Evolutionary conservation across 2,329 filamentous ascomycete genomes (phyloP).

Genomic region (Amylocarpus encephaloides): DNA sequence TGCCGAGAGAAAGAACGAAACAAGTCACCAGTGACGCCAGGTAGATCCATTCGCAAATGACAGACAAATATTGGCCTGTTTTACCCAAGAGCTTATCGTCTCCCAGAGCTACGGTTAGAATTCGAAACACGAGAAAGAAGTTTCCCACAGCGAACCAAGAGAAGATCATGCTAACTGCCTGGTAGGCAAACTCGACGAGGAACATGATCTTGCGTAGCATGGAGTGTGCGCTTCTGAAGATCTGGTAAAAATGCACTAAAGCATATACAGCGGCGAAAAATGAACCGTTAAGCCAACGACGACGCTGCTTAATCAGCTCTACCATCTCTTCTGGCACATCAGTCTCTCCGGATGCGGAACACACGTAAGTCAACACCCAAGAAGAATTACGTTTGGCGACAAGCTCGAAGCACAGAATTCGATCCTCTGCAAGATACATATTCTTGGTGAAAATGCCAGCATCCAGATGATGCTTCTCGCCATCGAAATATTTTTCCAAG

Average conservation of each 20-base stretch:
- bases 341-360: constrained; percentile 63
- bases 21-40: constrained; percentile 83
- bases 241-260: constrained; percentile 60
- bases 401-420: constrained; percentile 58
- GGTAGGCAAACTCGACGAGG: constrained; percentile 65
- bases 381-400: constrained; percentile 63
- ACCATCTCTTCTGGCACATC: constrained; percentile 64
- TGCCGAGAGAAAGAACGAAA: constrained; percentile 88
- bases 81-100: constrained; percentile 62
- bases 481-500: constrained; percentile 68
- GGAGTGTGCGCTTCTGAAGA: constrained; percentile 64
- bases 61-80: constrained; percentile 69
- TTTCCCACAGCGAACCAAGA: constrained; percentile 60
- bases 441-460: constrained; percentile 58
- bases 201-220: constrained; percentile 59
- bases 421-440: constrained; percentile 56
- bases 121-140: constrained; percentile 35
- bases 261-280: constrained; percentile 71
- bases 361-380: constrained; percentile 69
- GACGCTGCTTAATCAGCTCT: constrained; percentile 65
- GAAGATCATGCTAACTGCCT: constrained; percentile 60
- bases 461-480: constrained; percentile 61
- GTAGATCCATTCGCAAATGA: constrained; percentile 95
- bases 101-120: constrained; percentile 79
- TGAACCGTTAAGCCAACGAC: constrained; percentile 67